Evolutionary conservation across 2,329 filamentous ascomycete genomes (phyloP).

Genomic region (Xylariaceae sp.): DNA sequence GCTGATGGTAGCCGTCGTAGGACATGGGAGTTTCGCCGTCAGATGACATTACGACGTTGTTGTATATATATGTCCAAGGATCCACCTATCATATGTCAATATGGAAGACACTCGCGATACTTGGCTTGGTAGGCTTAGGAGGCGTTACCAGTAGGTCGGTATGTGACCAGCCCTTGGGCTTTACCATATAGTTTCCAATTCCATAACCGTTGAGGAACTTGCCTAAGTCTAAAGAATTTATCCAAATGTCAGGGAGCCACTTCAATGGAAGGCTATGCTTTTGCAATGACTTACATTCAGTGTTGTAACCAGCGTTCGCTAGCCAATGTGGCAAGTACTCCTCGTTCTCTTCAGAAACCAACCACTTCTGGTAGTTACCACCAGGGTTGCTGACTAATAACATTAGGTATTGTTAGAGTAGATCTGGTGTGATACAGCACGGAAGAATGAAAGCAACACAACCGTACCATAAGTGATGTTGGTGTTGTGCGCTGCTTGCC

Average conservation of each 20-base stretch:
- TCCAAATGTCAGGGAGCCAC: no score
- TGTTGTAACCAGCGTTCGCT: slow-evolving; percentile 23
- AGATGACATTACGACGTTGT: slow-evolving; percentile 21
- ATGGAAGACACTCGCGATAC: no score
- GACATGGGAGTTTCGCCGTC: slow-evolving; percentile 26
- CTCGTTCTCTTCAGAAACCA: slow-evolving; percentile 40
- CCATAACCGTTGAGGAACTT: slow-evolving; percentile 31
- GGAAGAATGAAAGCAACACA: no score
- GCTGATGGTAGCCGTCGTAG: slow-evolving; percentile 28
- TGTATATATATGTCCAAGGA: slow-evolving; percentile 26
- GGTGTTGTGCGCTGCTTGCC: slow-evolving; percentile 36
- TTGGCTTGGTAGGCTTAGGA: no score
- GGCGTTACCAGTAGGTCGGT: slow-evolving; percentile 6
- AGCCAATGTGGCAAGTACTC: slow-evolving; percentile 27
- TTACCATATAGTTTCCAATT: slow-evolving; percentile 17
- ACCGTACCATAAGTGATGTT: slow-evolving; percentile 44
- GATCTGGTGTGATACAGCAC: no score
- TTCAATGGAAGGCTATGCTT: no score
- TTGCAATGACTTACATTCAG: slow-evolving; percentile 25
- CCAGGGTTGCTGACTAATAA: slow-evolving; percentile 45
- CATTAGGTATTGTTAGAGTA: no score
- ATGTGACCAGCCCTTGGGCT: slow-evolving; percentile 19
- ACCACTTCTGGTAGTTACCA: slow-evolving; percentile 52
- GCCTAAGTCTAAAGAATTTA: slow-evolving; percentile 20
- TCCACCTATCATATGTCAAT: no score